Evolutionary conservation across 2,329 filamentous ascomycete species (phyloP).

Genomic region (Nannizziopsis barbatae): DNA sequence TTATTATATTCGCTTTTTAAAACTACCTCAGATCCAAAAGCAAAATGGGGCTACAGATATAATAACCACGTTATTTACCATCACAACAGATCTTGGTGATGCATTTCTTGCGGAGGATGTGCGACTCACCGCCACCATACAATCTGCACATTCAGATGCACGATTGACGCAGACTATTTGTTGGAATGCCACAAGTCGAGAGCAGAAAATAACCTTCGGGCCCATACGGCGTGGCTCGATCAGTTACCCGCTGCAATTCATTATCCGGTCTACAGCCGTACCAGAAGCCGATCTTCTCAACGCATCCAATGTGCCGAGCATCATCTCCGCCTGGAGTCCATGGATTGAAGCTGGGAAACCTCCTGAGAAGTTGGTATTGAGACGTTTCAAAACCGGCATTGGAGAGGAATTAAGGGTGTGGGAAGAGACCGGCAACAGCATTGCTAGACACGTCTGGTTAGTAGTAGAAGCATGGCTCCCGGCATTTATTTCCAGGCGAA

Average conservation of each 20-base stretch:
- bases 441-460: slow-evolving; percentile 61
- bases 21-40: slow-evolving; percentile 43
- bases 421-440: slow-evolving; percentile 63
- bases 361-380: slow-evolving; percentile 44
- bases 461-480: slow-evolving; percentile 7
- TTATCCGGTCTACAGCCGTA: not conserved
- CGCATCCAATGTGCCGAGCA: slow-evolving; percentile 28
- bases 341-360: slow-evolving; percentile 34
- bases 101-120: slow-evolving; percentile 45
- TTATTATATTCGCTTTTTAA: slow-evolving; percentile 58
- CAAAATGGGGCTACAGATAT: slow-evolving; percentile 21
- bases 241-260: slow-evolving; percentile 4
- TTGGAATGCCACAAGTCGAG: slow-evolving; percentile 38
- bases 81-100: slow-evolving; percentile 60
- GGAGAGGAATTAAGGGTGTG: slow-evolving; percentile 40
- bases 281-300: slow-evolving; percentile 19
- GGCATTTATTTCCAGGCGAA: not conserved
- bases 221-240: slow-evolving; percentile 5
- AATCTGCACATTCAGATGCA: slow-evolving; percentile 10
- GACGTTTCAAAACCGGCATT: slow-evolving; percentile 32
- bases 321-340: slow-evolving; percentile 49
- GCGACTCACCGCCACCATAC: slow-evolving; percentile 33
- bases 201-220: slow-evolving; percentile 34
- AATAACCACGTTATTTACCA: slow-evolving; percentile 47
- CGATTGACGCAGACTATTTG: slow-evolving; percentile 24